Base-by-base conservation (phyloP, 345 rosid species). In the Bruguiera gymnorhiza region DNA sequence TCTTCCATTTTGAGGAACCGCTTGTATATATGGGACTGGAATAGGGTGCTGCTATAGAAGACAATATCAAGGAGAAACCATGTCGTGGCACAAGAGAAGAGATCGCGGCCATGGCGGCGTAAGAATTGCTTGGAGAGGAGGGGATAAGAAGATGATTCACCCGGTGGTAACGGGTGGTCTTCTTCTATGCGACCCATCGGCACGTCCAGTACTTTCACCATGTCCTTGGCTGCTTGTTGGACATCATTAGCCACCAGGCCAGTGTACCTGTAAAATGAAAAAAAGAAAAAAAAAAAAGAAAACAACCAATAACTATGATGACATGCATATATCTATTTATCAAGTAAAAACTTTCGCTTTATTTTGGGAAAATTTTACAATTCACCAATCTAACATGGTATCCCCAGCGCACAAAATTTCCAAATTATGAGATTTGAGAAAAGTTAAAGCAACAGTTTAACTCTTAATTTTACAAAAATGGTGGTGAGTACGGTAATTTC, bases 61-160 rank as follows among this genome's bases (percentile, higher is more conserved):
- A 80, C 92, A 1, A 88, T 60, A 65, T 89, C 97, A 1, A 89
- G 62, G 15, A 92, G 84, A 68, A 92, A 84, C 97, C 97, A 89
- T 1, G 78, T 62, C 52, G 77, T 46, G 46, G 93, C 73, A 24
- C 87, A 86, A 27, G 87, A 78, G 63, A 92, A 82, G 67, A 92
- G 88, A 65, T 92, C 86, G 20, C 73, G 68, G 69, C 97, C 92
- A 32, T 92, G 97, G 51, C 81, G 86, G 4, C 54, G 79, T 54
- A 89, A 48, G 86, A 92, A 89, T 21, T 75, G 70, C 58, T n/a
- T 81, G 23, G 97, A 87, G 70, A 89, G 60, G 69, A 91, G 83
- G 8, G 86, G 76, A 57, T 84, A 79, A 1, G 82, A 59, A 0
- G 81, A 71, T 1, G 84, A 77, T 1, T 55, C 16, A 23, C 11